These are phyloP conservation scores for Cryptococcus jaspeensis DNA, from an alignment of 1,284 basidiomycete genomes.

Conservation along the genomic window DNA sequence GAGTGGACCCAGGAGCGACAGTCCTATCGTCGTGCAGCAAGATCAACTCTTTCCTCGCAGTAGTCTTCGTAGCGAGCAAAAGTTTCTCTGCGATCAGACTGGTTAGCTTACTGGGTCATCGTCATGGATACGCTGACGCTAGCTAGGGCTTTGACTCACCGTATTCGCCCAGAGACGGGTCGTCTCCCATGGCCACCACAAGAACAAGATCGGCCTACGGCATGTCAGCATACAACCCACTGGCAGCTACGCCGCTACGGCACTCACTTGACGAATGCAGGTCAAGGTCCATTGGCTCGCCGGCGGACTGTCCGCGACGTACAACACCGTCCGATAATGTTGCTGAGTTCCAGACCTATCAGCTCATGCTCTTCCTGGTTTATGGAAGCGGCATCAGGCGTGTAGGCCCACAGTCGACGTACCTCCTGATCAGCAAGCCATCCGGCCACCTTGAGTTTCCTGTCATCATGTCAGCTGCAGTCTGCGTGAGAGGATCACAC, in stretches of 20 bases:
- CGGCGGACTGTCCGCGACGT: slow-evolving; percentile 89
- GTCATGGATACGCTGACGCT: slow-evolving; percentile 8
- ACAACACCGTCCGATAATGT: slow-evolving; percentile 83
- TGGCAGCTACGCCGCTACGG: background rate
- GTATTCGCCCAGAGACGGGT: slow-evolving; percentile 82
- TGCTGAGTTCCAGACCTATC: slow-evolving; percentile 52
- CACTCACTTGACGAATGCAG: slow-evolving; percentile 79
- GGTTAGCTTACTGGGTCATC: slow-evolving; percentile 30
- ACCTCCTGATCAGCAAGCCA: slow-evolving; percentile 90
- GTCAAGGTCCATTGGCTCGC: slow-evolving; percentile 96
- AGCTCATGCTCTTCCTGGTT: no score
- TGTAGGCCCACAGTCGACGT: background rate
- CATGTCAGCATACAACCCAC: no score
- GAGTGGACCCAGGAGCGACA: slow-evolving; percentile 85
- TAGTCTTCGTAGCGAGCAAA: slow-evolving; percentile 85
- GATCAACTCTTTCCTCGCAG: slow-evolving; percentile 93
- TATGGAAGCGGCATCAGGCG: background rate
- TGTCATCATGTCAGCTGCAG: background rate
- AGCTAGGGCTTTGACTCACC: slow-evolving; percentile 11
- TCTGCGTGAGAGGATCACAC: background rate
- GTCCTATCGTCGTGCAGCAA: slow-evolving; percentile 88
- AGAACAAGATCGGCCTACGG: slow-evolving; percentile 87
- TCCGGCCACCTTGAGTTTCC: slow-evolving; percentile 86
- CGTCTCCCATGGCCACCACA: slow-evolving; percentile 86
- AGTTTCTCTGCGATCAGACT: slow-evolving; percentile 63